A percentile compares a stretch with the other conserved stretches of the same genome.
Conservation (phyloP, 495 filamentous ascomycete species). For the Talaromyces trachyspermus region DNA sequence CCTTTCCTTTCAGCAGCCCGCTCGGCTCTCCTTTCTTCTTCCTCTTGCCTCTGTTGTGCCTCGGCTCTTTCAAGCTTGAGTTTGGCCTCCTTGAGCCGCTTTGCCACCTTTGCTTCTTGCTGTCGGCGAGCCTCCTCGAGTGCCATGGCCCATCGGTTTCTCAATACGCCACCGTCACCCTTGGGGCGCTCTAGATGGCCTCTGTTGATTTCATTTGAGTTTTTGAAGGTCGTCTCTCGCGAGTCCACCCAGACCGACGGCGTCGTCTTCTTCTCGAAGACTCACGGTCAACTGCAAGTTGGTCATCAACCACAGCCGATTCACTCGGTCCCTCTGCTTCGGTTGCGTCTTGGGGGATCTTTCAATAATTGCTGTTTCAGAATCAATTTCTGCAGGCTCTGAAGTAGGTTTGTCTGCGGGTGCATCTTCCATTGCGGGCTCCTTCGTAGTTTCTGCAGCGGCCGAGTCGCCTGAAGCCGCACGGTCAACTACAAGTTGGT, state of each 20-base stretch:
- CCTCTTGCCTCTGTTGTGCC: constrained; percentile 9
- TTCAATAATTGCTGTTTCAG: constrained; percentile 6
- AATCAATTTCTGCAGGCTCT: constrained; percentile 1
- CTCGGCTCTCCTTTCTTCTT: constrained; percentile 10
- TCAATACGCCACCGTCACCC: constrained; percentile 26
- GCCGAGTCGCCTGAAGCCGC: neutral
- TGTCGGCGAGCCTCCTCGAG: constrained; percentile 32
- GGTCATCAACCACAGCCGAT: constrained; percentile 8
- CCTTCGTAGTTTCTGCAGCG: too few species aligned
- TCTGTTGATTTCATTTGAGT: constrained; percentile 9
- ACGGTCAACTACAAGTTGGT: constrained; percentile 1
- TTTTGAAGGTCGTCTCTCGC: constrained; percentile 10
- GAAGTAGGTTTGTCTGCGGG: constrained; percentile 5
- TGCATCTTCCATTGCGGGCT: constrained; percentile 4
- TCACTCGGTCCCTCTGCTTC: constrained; percentile 9
- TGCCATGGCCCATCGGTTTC: constrained; percentile 33
- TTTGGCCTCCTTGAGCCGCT: constrained; percentile 19
- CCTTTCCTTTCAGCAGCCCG: constrained; percentile 14
- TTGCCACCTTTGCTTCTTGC: constrained; percentile 36
- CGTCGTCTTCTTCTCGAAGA: constrained; percentile 8
- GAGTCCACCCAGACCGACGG: constrained; percentile 11
- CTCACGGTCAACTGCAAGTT: constrained; percentile 1
- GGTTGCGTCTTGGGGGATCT: constrained; percentile 5
- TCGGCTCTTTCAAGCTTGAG: constrained; percentile 9
- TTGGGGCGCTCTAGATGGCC: constrained; percentile 22